Evolutionary conservation across 2,329 filamentous ascomycete species (phyloP).

Genomic region (Pseudogymnoascus sp.): DNA sequence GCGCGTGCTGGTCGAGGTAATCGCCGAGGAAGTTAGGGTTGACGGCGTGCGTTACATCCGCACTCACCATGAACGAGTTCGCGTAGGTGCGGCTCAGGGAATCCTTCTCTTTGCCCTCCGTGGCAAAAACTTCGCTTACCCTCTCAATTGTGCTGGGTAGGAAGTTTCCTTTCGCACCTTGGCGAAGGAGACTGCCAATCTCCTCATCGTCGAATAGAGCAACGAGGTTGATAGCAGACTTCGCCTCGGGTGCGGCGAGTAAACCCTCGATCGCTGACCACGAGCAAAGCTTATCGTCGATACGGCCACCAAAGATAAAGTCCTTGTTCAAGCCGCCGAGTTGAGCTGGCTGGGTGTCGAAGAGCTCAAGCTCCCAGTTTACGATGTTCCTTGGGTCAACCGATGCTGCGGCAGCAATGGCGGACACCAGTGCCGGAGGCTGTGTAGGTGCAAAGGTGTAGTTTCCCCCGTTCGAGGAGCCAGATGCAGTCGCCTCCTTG

Average conservation of each 20-base stretch:
- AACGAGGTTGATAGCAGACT: slow-evolving; percentile 75
- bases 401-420: slow-evolving; percentile 70
- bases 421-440: slow-evolving; percentile 72
- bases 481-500: slow-evolving; percentile 23
- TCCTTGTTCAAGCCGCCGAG: slow-evolving; percentile 81
- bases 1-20: slow-evolving; percentile 80
- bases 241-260: slow-evolving; percentile 45
- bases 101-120: slow-evolving; percentile 21
- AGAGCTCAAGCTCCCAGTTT: slow-evolving; percentile 96
- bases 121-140: slow-evolving; percentile 59
- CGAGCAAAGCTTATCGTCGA: slow-evolving; percentile 96
- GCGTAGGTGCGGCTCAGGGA: slow-evolving; percentile 72
- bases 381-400: slow-evolving; percentile 70
- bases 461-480: slow-evolving; percentile 19
- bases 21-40: slow-evolving; percentile 85
- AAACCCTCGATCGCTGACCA: slow-evolving; percentile 84
- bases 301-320: slow-evolving; percentile 88
- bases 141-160: slow-evolving; percentile 73
- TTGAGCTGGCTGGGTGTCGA: slow-evolving; percentile 77
- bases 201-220: slow-evolving; percentile 97
- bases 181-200: slow-evolving; percentile 81
- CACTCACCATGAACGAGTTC: slow-evolving; percentile 83
- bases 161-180: slow-evolving; percentile 86
- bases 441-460: slow-evolving; percentile 70
- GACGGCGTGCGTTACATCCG: slow-evolving; percentile 87